Base-by-base conservation (phyloP, 768 basidiomycete genomes). In the Rhodotorula diobovata region DNA sequence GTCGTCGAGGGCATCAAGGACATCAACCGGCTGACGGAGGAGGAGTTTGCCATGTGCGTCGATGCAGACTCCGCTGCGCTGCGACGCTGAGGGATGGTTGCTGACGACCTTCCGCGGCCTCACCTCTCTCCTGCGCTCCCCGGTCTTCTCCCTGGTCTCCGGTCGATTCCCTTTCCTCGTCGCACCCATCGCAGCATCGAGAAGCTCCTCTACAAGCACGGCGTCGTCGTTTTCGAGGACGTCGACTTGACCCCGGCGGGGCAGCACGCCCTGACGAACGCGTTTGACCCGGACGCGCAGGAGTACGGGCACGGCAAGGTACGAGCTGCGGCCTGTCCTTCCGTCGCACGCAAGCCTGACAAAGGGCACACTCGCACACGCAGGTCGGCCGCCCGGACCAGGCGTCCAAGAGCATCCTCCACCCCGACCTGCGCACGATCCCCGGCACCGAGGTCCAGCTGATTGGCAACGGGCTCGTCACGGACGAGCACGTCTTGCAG, bases 391-490 rank as follows among this genome's bases (percentile, higher is more conserved):
- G 51, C 15, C 51, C 54, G 9, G 45, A 45, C n/a, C n/a, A n/a
- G n/a, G n/a, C n/a, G 50, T 4, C 28, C 25, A 35, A 50, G 63
- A 61, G 58, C 4, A 73, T 74, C 45, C 66, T 74, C 8, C 90
- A 92, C 78, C 90, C 91, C 0, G 90, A 93, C 79, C 85, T 93
- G 76, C 94, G 92, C 83, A 93, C 90, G 50, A 91, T 95, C 71
- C 91, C 93, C 1, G 85, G 2, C 90, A 90, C 93, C 78, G 48
- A 23, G 25, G 93, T 95, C 2, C 93, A 95, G 79, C 87, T 94
- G 64, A 93, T 94, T 78, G 92, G 92, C 15, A 93, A 93, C 77
- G 92, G 93, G 14, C 85, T 82, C 0, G 65, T 72, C 23, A 61
- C 50, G 18, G 74, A 78, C 37, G 50, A 55, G 2, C 54, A 43